Conservation (phyloP, 176 grass and related monocot genomes). For the Elaeis guineensis region DNA sequence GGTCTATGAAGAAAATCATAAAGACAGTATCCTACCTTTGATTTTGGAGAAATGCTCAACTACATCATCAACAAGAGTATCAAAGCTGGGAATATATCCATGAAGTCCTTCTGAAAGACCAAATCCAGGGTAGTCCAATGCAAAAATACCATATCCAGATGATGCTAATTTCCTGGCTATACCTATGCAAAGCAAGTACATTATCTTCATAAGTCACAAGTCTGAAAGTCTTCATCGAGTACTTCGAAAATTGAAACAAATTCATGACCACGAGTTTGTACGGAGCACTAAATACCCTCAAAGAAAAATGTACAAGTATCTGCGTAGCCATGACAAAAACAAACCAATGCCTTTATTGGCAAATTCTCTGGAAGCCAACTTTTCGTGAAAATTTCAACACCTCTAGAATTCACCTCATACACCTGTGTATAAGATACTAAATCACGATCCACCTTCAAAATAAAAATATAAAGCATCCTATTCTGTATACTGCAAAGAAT, state of each 20-base stretch:
- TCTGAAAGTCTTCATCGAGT: no score
- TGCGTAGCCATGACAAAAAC: conserved; percentile 90
- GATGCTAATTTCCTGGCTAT: conserved; percentile 80
- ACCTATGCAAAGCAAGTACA: conserved; percentile 31
- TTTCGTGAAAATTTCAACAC: conserved; percentile 91
- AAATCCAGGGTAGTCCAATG: conserved; percentile 89
- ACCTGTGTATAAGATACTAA: conserved; percentile 27
- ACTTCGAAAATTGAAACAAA: background rate
- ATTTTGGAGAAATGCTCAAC: conserved; percentile 69
- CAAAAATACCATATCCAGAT: conserved; percentile 81
- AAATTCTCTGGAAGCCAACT: conserved; percentile 69
- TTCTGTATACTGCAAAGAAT: no score
- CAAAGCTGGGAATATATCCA: conserved; percentile 85
- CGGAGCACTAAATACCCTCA: conserved; percentile 44
- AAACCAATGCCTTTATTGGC: conserved; percentile 70
- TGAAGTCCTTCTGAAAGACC: conserved; percentile 96
- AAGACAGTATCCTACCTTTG: conserved; percentile 47
- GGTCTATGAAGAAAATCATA: background rate
- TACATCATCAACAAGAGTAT: conserved; percentile 60
- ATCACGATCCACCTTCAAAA: background rate
- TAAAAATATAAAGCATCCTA: no score
- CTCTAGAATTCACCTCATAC: conserved; percentile 77
- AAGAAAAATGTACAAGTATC: conserved; percentile 98
- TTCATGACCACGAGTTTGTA: background rate
- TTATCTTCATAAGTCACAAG: no score